These are phyloP conservation scores for Phytopythium sindhum DNA, from an alignment of 352 stramenopile species.

Conservation along the genomic window DNA sequence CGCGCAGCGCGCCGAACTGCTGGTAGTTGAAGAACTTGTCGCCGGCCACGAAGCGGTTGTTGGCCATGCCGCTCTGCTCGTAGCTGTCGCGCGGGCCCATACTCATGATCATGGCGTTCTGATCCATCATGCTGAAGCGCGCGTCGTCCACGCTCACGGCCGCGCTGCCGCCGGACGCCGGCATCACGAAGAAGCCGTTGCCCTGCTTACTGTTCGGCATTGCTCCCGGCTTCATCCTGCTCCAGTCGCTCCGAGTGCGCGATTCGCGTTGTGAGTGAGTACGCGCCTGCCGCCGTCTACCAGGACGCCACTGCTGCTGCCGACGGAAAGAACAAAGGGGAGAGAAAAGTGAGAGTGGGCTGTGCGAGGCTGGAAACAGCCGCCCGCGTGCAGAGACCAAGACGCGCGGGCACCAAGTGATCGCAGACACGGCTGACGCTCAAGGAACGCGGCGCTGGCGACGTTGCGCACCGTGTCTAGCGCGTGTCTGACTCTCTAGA, in stretches of 20 bases:
- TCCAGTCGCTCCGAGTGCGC: background rate
- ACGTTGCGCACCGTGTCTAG: too few relatives aligned
- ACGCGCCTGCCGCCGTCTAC: too few relatives aligned
- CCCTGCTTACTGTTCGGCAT: slow-evolving; percentile 26
- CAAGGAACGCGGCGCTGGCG: background rate
- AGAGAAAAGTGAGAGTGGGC: background rate
- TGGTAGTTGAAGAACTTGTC: slow-evolving; percentile 68
- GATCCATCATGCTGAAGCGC: slow-evolving; percentile 12
- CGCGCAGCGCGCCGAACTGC: slow-evolving; percentile 59
- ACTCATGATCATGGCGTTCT: slow-evolving; percentile 18
- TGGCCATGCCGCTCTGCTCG: slow-evolving; percentile 23
- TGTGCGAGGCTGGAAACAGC: too few relatives aligned
- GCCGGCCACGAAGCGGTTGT: slow-evolving; percentile 45
- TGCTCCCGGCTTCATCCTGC: slow-evolving; percentile 4
- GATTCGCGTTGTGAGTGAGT: background rate
- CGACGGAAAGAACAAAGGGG: background rate
- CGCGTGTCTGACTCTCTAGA: slow-evolving; percentile 2
- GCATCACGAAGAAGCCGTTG: slow-evolving; percentile 19
- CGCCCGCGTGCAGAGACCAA: background rate
- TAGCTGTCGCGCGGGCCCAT: slow-evolving; percentile 25
- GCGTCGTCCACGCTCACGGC: slow-evolving; percentile 24
- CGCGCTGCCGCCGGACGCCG: slow-evolving; percentile 11
- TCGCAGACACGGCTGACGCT: background rate
- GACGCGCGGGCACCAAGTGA: background rate
- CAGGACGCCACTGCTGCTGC: too few relatives aligned